phyloP scores from a whole-genome alignment of 1,284 basidiomycete species.

The Ganoderma leucocontextum region DNA sequence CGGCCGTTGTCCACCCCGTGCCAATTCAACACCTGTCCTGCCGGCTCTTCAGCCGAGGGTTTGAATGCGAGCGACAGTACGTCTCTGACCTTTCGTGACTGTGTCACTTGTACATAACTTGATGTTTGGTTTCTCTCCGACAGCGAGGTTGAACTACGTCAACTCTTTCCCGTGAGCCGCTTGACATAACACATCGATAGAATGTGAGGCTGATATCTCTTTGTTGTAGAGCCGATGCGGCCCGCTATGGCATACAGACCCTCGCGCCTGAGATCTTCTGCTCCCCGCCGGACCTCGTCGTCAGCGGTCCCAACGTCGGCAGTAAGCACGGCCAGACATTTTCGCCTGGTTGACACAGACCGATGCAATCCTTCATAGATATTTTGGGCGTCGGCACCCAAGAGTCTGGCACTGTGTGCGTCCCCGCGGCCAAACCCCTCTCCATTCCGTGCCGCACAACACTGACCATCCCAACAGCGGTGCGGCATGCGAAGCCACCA shows the following conservation, averaged over 20 bases:
- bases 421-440: not conserved
- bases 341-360: not conserved
- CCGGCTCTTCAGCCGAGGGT: conserved; percentile 53
- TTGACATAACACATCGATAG: not conserved
- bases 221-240: conserved; percentile 48
- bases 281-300: conserved; percentile 55
- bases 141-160: conserved; percentile 48
- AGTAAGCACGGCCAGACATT: not conserved
- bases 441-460: too few species aligned
- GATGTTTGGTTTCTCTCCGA: not conserved
- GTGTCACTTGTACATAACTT: not conserved
- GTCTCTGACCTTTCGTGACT: conserved; percentile 21
- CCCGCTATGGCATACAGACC: conserved; percentile 54
- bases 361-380: conserved; percentile 38
- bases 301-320: conserved; percentile 57
- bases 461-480: conserved; percentile 44
- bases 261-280: conserved; percentile 54
- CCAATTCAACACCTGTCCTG: conserved; percentile 52
- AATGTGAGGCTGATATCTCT: not conserved
- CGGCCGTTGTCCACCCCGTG: conserved; percentile 44
- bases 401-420: conserved; percentile 59
- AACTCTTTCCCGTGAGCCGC: conserved; percentile 41
- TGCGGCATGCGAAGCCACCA: conserved; percentile 54
- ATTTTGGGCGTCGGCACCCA: conserved; percentile 48
- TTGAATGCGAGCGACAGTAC: conserved; percentile 51